These are phyloP conservation scores for Epichloe brachyelytri DNA, from an alignment of 2,329 filamentous ascomycete species.

Conservation along the genomic window DNA sequence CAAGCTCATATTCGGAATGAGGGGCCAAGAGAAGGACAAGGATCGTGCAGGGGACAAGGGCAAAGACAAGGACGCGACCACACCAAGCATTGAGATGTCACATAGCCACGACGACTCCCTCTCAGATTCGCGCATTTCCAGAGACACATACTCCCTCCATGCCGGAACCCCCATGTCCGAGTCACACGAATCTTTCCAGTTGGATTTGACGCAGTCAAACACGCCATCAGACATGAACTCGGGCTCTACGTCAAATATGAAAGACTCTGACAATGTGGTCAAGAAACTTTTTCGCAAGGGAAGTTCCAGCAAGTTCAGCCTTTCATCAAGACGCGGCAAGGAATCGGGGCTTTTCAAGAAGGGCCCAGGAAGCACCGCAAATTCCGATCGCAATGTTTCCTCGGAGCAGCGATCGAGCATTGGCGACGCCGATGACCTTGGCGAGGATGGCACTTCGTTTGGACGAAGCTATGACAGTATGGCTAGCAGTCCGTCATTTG, in stretches of 20 bases:
- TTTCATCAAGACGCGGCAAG: slow-evolving; percentile 43
- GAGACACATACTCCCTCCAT: slow-evolving; percentile 43
- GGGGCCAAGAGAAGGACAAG: slow-evolving; percentile 24
- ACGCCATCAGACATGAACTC: slow-evolving; percentile 40
- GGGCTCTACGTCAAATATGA: slow-evolving; percentile 25
- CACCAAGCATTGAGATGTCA: slow-evolving; percentile 26
- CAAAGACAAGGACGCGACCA: slow-evolving; percentile 24
- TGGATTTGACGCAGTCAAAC: slow-evolving; percentile 44
- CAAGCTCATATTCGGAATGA: slow-evolving; percentile 50
- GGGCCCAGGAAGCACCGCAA: slow-evolving; percentile 40
- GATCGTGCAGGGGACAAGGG: slow-evolving; percentile 23
- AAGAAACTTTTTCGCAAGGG: slow-evolving; percentile 52
- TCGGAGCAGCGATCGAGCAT: slow-evolving; percentile 43
- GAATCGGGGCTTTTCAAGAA: slow-evolving; percentile 46
- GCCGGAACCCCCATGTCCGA: slow-evolving; percentile 47
- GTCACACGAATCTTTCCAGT: slow-evolving; percentile 43
- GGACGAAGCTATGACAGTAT: slow-evolving; percentile 44
- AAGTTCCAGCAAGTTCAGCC: slow-evolving; percentile 52
- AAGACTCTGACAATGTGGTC: slow-evolving; percentile 44
- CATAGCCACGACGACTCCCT: slow-evolving; percentile 33
- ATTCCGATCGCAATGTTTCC: slow-evolving; percentile 44
- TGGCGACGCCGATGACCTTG: slow-evolving; percentile 40
- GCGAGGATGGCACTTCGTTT: slow-evolving; percentile 29
- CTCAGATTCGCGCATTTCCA: slow-evolving; percentile 39
- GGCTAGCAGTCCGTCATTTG: slow-evolving; percentile 43